These are phyloP conservation scores for Gentiana dahurica DNA, from an alignment of 257 asterid species.

Conservation along the genomic window DNA sequence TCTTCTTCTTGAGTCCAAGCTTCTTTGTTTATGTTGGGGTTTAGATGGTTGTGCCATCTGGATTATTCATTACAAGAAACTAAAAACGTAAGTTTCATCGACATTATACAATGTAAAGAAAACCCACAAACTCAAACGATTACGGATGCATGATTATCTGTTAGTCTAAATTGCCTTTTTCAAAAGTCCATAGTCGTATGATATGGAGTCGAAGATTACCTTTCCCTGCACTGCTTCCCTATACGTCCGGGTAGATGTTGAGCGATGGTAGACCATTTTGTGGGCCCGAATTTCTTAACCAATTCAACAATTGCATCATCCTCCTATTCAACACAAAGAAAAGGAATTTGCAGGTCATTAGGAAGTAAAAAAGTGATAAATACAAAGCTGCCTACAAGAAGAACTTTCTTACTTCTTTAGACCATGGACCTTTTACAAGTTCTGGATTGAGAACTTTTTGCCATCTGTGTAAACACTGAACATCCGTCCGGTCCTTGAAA, in stretches of 20 bases:
- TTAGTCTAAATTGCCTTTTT: too few relatives aligned
- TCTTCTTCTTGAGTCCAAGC: constrained; percentile 95
- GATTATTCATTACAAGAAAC: not conserved
- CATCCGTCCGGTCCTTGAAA: constrained; percentile 80
- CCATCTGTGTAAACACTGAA: constrained; percentile 90
- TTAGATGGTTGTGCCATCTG: constrained; percentile 96
- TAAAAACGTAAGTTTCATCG: not conserved
- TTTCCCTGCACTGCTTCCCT: constrained; percentile 93
- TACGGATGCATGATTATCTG: too few relatives aligned
- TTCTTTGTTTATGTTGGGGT: constrained; percentile 75
- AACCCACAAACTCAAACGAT: not conserved
- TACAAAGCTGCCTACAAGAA: not conserved
- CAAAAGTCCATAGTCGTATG: too few relatives aligned
- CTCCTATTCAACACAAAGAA: constrained; percentile 36
- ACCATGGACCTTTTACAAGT: constrained; percentile 94
- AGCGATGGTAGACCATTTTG: constrained; percentile 91
- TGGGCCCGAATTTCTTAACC: constrained; percentile 70
- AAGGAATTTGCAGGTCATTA: not conserved
- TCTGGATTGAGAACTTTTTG: constrained; percentile 90
- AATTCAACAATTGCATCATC: constrained; percentile 62
- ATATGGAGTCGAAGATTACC: constrained; percentile 23
- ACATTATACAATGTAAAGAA: not conserved
- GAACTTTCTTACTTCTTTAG: constrained; percentile 54
- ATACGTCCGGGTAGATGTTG: constrained; percentile 93
- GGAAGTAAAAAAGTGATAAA: not conserved